phyloP scores from a whole-genome alignment of 495 filamentous ascomycete genomes.

The Tuber umbilicatum region DNA sequence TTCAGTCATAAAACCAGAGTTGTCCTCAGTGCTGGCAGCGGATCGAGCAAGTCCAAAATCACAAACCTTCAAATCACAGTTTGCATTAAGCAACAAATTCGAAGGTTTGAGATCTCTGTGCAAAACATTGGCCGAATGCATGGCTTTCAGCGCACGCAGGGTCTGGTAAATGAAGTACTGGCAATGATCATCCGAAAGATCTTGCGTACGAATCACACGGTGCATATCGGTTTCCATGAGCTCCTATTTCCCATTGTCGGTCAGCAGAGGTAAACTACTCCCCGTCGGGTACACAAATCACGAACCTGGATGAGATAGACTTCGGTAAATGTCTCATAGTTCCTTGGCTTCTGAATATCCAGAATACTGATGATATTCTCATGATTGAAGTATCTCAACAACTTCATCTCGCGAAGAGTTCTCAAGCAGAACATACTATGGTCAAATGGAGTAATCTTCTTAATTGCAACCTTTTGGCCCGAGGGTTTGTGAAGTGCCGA shows the following conservation, averaged over 20 bases:
- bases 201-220: conserved; percentile 96
- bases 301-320: conserved; percentile 96
- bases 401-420: conserved; percentile 98
- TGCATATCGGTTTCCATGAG: conserved; percentile 99
- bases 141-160: conserved; percentile 92
- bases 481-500: conserved; percentile 98
- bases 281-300: not conserved
- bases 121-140: conserved; percentile 98
- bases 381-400: conserved; percentile 98
- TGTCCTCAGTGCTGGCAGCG: conserved; percentile 90
- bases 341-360: conserved; percentile 95
- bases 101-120: conserved; percentile 97
- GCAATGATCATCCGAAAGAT: conserved; percentile 97
- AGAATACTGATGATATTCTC: conserved; percentile 99
- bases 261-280: not conserved
- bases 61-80: conserved; percentile 98
- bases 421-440: conserved; percentile 98
- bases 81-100: conserved; percentile 93
- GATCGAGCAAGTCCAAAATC: conserved; percentile 95
- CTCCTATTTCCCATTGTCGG: conserved; percentile 53
- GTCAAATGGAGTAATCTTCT: conserved; percentile 99
- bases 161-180: conserved; percentile 99
- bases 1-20: conserved; percentile 99
- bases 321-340: conserved; percentile 93
- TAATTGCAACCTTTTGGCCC: conserved; percentile 97